These are phyloP conservation scores for Dictyostelium brefeldianum DNA, from an alignment of 78 protist species.

Conservation along the genomic window DNA sequence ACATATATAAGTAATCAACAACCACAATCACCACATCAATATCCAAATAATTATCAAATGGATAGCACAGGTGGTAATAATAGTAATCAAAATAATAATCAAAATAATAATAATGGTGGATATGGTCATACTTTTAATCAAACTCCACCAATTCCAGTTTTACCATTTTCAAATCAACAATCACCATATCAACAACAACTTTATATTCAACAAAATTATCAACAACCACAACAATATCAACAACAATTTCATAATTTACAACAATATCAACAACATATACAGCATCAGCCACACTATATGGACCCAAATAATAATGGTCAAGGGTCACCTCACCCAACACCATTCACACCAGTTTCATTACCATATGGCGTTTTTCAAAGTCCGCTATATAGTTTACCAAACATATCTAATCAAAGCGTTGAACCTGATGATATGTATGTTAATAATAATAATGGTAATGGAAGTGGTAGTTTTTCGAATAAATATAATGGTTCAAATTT, in stretches of 20 bases:
- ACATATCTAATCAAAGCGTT: constrained; percentile 17
- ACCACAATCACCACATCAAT: too few species aligned
- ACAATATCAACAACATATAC: not conserved
- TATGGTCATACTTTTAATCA: not conserved
- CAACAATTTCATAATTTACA: not conserved
- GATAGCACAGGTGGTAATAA: not conserved
- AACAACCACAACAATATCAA: not conserved
- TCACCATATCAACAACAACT: not conserved
- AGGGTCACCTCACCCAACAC: not conserved
- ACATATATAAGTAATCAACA: too few species aligned
- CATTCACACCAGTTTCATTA: constrained; percentile 20
- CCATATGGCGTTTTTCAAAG: constrained; percentile 18
- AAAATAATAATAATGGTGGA: not conserved
- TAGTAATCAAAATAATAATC: too few species aligned
- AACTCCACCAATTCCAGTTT: not conserved
- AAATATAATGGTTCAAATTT: not conserved
- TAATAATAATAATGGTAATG: too few species aligned
- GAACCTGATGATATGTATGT: constrained; percentile 29
- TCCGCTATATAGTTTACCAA: constrained; percentile 56
- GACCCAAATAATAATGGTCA: not conserved
- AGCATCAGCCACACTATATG: not conserved
- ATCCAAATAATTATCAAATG: not conserved
- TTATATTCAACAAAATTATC: not conserved
- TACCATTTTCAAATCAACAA: not conserved
- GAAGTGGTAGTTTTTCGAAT: not conserved